Conservation (phyloP, 73 alveolate species). For the Paramecium bursaria region DNA sequence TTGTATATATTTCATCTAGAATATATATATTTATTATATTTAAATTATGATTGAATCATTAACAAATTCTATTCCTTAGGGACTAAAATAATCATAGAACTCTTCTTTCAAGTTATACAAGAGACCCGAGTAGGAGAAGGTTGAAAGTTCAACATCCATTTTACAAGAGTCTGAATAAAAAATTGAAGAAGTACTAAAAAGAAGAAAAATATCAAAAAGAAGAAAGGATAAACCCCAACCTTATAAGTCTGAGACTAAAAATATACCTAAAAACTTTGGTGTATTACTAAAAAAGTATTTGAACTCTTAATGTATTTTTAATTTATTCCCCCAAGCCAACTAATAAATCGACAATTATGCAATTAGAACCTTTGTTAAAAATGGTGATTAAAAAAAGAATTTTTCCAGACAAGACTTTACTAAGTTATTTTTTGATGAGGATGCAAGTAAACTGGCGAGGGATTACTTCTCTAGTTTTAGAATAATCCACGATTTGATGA, state of each 20-base stretch:
- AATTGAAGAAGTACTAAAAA: too few relatives aligned
- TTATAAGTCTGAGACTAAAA: slow-evolving; percentile 54
- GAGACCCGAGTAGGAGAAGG: too few relatives aligned
- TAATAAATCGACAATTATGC: background rate
- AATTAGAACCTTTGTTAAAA: background rate
- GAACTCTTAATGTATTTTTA: slow-evolving; percentile 6
- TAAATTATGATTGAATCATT: too few relatives aligned
- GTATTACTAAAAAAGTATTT: slow-evolving; percentile 43
- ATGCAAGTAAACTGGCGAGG: slow-evolving; percentile 12
- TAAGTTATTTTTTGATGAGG: slow-evolving; percentile 6
- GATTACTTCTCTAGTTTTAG: slow-evolving; percentile 43
- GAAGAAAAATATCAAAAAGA: background rate
- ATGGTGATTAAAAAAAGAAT: slow-evolving; percentile 51
- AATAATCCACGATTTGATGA: slow-evolving; percentile 49
- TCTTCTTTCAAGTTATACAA: too few relatives aligned
- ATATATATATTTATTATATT: too few relatives aligned
- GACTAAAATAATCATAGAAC: too few relatives aligned
- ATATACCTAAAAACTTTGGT: slow-evolving; percentile 56
- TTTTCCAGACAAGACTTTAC: slow-evolving; percentile 46
- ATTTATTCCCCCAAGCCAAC: background rate
- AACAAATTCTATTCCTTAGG: too few relatives aligned
- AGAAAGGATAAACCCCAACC: background rate
- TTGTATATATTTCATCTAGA: too few relatives aligned
- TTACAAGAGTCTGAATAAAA: too few relatives aligned
- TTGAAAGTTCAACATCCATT: too few relatives aligned